Evolutionary conservation across 352 stramenopile species (phyloP).

Genomic region (Phytophthora fragariaefolia): DNA sequence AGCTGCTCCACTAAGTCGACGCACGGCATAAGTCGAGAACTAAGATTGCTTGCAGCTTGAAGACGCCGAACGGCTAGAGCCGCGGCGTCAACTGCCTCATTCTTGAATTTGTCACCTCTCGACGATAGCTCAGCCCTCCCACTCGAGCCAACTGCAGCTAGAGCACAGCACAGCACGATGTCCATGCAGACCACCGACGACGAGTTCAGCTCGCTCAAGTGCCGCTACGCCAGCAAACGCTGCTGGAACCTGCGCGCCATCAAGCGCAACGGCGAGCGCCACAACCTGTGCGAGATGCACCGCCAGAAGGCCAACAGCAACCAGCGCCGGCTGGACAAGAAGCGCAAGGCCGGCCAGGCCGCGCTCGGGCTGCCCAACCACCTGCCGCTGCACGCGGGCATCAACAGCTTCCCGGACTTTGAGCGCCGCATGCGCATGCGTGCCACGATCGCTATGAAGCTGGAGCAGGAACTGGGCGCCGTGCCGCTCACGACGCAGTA

Average conservation of each 20-base stretch:
- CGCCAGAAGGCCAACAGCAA: slow-evolving; percentile 85
- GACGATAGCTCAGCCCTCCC: slow-evolving; percentile 7
- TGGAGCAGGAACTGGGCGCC: slow-evolving; percentile 41
- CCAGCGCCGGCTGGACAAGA: slow-evolving; percentile 81
- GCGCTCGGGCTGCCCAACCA: slow-evolving; percentile 36
- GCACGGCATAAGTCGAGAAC: neutral
- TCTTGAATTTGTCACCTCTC: slow-evolving; percentile 39
- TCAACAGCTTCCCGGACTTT: slow-evolving; percentile 28
- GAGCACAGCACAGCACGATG: neutral
- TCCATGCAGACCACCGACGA: slow-evolving; percentile 37
- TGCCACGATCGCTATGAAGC: slow-evolving; percentile 42
- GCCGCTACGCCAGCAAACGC: slow-evolving; percentile 84
- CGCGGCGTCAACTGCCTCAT: slow-evolving; percentile 16
- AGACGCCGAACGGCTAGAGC: slow-evolving; percentile 11
- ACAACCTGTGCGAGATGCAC: slow-evolving; percentile 89
- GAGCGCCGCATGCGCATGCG: slow-evolving; percentile 47
- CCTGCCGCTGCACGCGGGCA: slow-evolving; percentile 28
- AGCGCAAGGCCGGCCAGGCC: slow-evolving; percentile 62
- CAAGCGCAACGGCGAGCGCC: slow-evolving; percentile 84
- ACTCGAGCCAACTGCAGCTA: neutral
- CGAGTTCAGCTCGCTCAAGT: slow-evolving; percentile 58
- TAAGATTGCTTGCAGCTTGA: slow-evolving; percentile 27
- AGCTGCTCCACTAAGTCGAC: neutral
- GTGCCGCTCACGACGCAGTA: slow-evolving; percentile 45
- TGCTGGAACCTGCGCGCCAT: slow-evolving; percentile 82